Percentiles rank a stretch among this genome's conserved stretches.
phyloP scores from a whole-genome alignment of 805 yeast species.

The Hanseniaspora hatyaiensis region DNA sequence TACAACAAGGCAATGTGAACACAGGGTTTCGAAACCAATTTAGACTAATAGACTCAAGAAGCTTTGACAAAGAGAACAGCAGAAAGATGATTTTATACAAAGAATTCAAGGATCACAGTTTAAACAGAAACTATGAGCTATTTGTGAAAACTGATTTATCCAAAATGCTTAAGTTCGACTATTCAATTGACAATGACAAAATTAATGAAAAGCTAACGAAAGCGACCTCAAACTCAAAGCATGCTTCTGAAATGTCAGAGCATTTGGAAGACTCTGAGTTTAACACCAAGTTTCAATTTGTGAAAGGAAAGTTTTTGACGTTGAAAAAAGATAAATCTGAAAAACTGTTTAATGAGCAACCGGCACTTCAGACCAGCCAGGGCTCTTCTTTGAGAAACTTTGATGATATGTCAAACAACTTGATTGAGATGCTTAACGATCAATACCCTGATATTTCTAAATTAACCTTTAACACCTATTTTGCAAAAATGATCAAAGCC shows the following conservation, averaged over 20 bases:
- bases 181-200: neutral
- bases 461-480: neutral
- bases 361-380: too few relatives aligned
- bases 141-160: slow-evolving; percentile 12
- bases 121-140: slow-evolving; percentile 1
- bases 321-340: too few relatives aligned
- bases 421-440: neutral
- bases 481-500: neutral
- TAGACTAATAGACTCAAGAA: neutral
- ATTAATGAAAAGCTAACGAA: neutral
- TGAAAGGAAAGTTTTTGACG: neutral
- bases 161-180: neutral
- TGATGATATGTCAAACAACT: too few relatives aligned
- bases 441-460: neutral
- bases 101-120: neutral
- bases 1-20: neutral
- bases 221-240: neutral
- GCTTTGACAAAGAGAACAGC: neutral
- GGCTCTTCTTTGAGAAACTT: too few relatives aligned
- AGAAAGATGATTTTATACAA: slow-evolving; percentile 6
- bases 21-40: neutral
- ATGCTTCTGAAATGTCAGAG: neutral
- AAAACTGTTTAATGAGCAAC: neutral
- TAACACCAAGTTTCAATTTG: neutral
- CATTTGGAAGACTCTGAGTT: neutral